A percentile compares a stretch with the other conserved stretches of the same genome.
Evolutionary conservation across 306 rosid species (phyloP).

Genomic region (Quillaja saponaria): DNA sequence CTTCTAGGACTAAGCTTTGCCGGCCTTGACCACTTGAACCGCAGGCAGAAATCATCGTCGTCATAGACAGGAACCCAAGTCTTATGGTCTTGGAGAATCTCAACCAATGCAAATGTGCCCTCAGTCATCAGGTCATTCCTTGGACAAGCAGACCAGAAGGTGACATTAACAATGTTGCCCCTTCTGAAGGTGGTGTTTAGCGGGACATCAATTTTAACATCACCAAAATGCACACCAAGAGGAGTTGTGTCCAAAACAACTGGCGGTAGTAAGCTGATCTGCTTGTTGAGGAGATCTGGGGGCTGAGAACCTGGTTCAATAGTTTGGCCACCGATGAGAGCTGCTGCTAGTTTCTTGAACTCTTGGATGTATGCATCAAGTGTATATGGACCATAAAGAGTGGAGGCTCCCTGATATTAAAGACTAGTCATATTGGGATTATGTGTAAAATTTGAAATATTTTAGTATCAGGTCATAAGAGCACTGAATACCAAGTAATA

Average conservation of each 20-base stretch:
- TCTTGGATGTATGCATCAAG: slow-evolving; percentile 86
- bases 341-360: slow-evolving; percentile 77
- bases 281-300: slow-evolving; percentile 71
- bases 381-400: slow-evolving; percentile 87
- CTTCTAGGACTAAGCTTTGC: slow-evolving; percentile 58
- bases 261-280: slow-evolving; percentile 76
- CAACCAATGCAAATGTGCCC: slow-evolving; percentile 87
- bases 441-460: too few relatives aligned
- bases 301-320: slow-evolving; percentile 77
- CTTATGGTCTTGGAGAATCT: slow-evolving; percentile 54
- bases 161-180: slow-evolving; percentile 58
- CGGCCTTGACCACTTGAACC: slow-evolving; percentile 87
- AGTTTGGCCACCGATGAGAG: slow-evolving; percentile 39
- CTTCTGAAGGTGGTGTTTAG: slow-evolving; percentile 64
- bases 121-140: slow-evolving; percentile 92
- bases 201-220: slow-evolving; percentile 61
- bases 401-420: slow-evolving; percentile 94
- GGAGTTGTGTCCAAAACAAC: slow-evolving; percentile 76
- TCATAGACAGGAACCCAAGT: slow-evolving; percentile 82
- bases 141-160: slow-evolving; percentile 92
- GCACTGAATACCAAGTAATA: too few relatives aligned
- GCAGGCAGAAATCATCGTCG: slow-evolving; percentile 87
- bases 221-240: slow-evolving; percentile 65
- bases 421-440: too few relatives aligned
- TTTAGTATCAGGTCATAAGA: too few relatives aligned